Evolutionary conservation across 2,329 filamentous ascomycete species (phyloP), one percentile per base, ranked within the genome.

Genomic region (Claviceps sp.): DNA sequence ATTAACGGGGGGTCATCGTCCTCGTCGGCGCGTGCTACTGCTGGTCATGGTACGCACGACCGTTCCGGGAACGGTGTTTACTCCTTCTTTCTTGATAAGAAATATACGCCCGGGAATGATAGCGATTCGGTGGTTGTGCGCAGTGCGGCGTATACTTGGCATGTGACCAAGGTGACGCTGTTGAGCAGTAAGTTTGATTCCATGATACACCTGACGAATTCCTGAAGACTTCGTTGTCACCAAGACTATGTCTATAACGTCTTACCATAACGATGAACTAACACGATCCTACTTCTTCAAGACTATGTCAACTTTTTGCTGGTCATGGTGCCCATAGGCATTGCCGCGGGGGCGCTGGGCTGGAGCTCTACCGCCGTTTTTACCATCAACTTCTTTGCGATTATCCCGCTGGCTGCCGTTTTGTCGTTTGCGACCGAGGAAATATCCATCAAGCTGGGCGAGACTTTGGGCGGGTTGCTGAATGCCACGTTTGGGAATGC

Each of bases 401-500:
- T 89, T 57, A 82, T 89, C 55, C 85, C 85, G 2, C 74, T 89
- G 40, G 85, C 85, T 13, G 79, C 84, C 22, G 76, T 88, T 55
- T 71, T 89, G 54, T 86, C 83, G 51, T 88, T 87, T 65, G 85
- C 85, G 54, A 88, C 86, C 1, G 86, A 89, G 66, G 84, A 89
- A 67, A 79, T 90, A 54, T 82, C 84, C 3, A 72, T 77, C 14
- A 84, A 84, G 63, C 70, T 89, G 24, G 86, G 86, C 47, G 82
- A 88, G 60, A 85, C 85, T 1, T 66, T 89, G 30, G 86, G 86
- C 53, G 86, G 86, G 18, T 67, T 87, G 55, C 73, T 86, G 55
- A 88, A 88, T 64, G 84, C 85, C 30, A 88, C 85, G 0, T 88
- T 88, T 66, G 85, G 85, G 60, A 89, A 88, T 67, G 85, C 84